Conservation (phyloP, 2,329 filamentous ascomycete genomes). For the Xylaria sp. region DNA sequence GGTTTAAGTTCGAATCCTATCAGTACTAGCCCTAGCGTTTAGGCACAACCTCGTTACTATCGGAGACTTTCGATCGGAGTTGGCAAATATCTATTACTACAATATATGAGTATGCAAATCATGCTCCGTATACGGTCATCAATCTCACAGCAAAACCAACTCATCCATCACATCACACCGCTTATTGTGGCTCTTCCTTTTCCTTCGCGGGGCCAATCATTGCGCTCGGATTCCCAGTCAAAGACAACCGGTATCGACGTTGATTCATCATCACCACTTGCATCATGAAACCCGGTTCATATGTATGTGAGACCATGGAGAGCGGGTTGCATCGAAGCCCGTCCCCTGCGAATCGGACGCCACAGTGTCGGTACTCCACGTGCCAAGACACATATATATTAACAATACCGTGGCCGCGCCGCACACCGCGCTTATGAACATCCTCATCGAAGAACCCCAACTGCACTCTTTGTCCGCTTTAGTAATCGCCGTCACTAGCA, state of each 20-base stretch:
- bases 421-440: not conserved
- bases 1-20: too few species aligned
- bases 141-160: not conserved
- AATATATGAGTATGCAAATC: not conserved
- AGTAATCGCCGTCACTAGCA: not conserved
- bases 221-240: not conserved
- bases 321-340: constrained; percentile 13
- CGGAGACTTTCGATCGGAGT: not conserved
- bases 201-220: not conserved
- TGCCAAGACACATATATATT: constrained; percentile 1
- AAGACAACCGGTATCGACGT: not conserved
- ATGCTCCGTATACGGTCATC: not conserved
- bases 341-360: constrained; percentile 23
- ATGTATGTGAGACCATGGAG: not conserved
- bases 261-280: constrained; percentile 22
- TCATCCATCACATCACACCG: constrained; percentile 10
- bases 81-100: not conserved
- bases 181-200: not conserved
- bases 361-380: not conserved
- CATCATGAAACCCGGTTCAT: not conserved
- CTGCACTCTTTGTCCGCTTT: constrained; percentile 13
- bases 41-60: too few species aligned
- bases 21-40: too few species aligned
- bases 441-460: not conserved
- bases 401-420: not conserved